These are phyloP conservation scores for Porogramme epimiltina DNA, from an alignment of 1,284 basidiomycete genomes.

Conservation along the genomic window DNA sequence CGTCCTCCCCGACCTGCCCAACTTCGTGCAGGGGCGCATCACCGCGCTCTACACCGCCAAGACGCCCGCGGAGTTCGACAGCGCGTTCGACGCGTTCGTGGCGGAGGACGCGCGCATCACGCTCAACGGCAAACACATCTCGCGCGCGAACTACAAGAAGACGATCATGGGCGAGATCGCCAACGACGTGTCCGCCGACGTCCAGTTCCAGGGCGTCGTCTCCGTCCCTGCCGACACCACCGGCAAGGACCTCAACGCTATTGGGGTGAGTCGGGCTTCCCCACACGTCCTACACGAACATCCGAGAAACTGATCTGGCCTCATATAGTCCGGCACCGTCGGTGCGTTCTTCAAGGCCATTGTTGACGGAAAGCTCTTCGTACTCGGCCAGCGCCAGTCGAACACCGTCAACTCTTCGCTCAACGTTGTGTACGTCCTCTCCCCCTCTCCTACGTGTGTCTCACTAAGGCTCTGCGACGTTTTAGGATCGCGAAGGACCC, in stretches of 20 bases:
- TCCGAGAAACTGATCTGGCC: neutral
- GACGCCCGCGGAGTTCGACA: constrained; percentile 30
- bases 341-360: constrained; percentile 29
- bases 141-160: constrained; percentile 30
- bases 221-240: constrained; percentile 16
- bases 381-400: constrained; percentile 23
- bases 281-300: neutral
- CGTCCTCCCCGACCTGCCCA: constrained; percentile 37
- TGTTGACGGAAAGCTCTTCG: constrained; percentile 24
- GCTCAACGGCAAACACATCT: constrained; percentile 36
- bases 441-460: neutral
- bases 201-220: constrained; percentile 26
- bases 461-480: neutral
- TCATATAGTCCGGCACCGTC: constrained; percentile 27
- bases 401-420: constrained; percentile 29
- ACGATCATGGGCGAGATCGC: constrained; percentile 23
- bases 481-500: constrained; percentile 27
- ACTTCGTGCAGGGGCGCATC: constrained; percentile 37
- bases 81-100: constrained; percentile 37
- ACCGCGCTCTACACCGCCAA: constrained; percentile 36
- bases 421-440: constrained; percentile 29
- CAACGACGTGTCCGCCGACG: constrained; percentile 22
- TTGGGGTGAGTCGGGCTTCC: constrained; percentile 14
- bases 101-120: constrained; percentile 30
- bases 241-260: constrained; percentile 10